A percentile compares a stretch with the other conserved stretches of the same genome.
Evolutionary conservation across 331 rosid species (phyloP).

Genomic region (Acacia concinna): DNA sequence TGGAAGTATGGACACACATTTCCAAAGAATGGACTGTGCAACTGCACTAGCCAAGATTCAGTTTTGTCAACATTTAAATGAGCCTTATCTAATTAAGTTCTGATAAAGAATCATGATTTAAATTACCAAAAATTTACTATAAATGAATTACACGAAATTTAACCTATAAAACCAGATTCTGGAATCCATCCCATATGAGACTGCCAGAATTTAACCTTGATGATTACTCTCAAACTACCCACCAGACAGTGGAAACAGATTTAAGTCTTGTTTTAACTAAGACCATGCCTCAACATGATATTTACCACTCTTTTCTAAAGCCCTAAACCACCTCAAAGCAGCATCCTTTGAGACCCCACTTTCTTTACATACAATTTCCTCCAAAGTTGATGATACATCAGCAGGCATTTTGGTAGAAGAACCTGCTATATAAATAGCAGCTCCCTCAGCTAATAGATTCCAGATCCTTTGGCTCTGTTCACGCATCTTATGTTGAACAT

Average conservation of each 20-base stretch:
- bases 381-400: constrained; percentile 75
- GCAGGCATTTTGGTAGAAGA: constrained; percentile 94
- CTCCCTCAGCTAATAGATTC: constrained; percentile 72
- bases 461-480: constrained; percentile 74
- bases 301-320: constrained; percentile 67
- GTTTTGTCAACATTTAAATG: background rate
- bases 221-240: background rate
- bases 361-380: constrained; percentile 70
- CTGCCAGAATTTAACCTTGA: constrained; percentile 4
- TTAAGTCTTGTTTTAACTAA: constrained; percentile 38
- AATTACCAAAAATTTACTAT: background rate
- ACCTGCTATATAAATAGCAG: constrained; percentile 81
- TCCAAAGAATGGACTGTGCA: background rate
- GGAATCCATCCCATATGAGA: background rate
- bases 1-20: background rate
- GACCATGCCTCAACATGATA: constrained; percentile 90
- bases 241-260: background rate
- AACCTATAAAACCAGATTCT: background rate
- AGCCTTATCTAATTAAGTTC: background rate
- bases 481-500: constrained; percentile 84
- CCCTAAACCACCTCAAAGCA: constrained; percentile 72
- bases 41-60: background rate
- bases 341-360: constrained; percentile 61
- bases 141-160: background rate
- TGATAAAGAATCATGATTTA: background rate